Percentiles rank a stretch among this genome's conserved stretches.
Conservation (phyloP, 2,329 filamentous ascomycete species). For the Cladophialophora psammophila region DNA sequence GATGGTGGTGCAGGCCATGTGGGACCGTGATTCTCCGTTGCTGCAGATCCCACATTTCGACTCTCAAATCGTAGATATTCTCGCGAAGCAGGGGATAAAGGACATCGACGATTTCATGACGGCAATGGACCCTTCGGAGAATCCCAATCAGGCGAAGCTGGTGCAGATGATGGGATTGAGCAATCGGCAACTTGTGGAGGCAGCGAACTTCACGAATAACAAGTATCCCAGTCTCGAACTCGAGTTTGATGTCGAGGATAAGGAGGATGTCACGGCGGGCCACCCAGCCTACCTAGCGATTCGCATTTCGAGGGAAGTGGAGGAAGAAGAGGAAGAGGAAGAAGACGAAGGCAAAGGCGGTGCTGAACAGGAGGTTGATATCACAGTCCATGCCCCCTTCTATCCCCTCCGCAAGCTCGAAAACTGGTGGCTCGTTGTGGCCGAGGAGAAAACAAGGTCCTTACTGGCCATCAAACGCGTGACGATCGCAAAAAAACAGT, state of each 20-base stretch:
- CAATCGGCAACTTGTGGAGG: conserved; percentile 82
- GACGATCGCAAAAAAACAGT: conserved; percentile 75
- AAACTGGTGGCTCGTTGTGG: conserved; percentile 98
- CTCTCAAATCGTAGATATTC: conserved; percentile 69
- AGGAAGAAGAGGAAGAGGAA: conserved; percentile 47
- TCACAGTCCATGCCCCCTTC: conserved; percentile 91
- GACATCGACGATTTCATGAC: conserved; percentile 99
- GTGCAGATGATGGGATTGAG: conserved; percentile 77
- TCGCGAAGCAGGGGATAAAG: conserved; percentile 68
- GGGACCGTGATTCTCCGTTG: conserved; percentile 94
- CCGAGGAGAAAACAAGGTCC: conserved; percentile 86
- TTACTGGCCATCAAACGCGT: conserved; percentile 94
- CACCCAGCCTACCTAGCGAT: conserved; percentile 83
- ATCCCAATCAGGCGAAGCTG: conserved; percentile 78
- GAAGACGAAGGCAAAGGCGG: conserved; percentile 44
- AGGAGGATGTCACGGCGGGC: conserved; percentile 79
- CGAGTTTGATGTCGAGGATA: conserved; percentile 83
- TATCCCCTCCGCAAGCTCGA: conserved; percentile 92
- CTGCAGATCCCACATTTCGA: conserved; percentile 98
- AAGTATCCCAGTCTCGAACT: conserved; percentile 96
- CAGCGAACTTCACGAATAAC: conserved; percentile 93
- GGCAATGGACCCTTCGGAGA: conserved; percentile 95
- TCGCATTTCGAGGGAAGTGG: conserved; percentile 73
- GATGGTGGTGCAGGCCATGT: conserved; percentile 99
- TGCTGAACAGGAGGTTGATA: conserved; percentile 67